phyloP scores from a whole-genome alignment of 495 filamentous ascomycete genomes.

The Talaromyces ruber region DNA sequence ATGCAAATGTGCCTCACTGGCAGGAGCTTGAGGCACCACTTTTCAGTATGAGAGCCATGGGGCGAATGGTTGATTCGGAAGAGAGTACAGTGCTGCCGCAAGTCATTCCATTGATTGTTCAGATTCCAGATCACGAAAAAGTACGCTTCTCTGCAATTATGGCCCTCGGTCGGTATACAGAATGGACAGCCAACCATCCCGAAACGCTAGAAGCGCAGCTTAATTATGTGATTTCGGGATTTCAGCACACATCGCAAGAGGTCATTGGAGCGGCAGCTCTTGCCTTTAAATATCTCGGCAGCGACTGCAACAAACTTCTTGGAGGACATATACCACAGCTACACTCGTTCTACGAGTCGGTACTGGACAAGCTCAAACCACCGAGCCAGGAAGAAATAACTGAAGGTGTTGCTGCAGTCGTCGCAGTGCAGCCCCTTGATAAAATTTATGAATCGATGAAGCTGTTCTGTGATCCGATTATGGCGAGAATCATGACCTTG shows the following conservation, averaged over 20 bases:
- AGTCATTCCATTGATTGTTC: conserved; percentile 83
- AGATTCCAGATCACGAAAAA: conserved; percentile 94
- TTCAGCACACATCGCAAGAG: conserved; percentile 75
- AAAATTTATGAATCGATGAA: conserved; percentile 79
- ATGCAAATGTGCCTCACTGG: conserved; percentile 83
- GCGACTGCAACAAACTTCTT: conserved; percentile 82
- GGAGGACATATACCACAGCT: conserved; percentile 71
- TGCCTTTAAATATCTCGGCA: conserved; percentile 93
- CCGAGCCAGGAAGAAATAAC: conserved; percentile 91
- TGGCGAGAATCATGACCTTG: conserved; percentile 74
- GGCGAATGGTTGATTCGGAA: conserved; percentile 86
- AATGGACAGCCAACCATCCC: conserved; percentile 93
- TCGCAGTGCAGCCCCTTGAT: conserved; percentile 73
- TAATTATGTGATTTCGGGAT: conserved; percentile 86
- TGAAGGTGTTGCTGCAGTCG: conserved; percentile 84
- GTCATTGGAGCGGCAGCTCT: conserved; percentile 86
- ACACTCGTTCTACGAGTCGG: conserved; percentile 83
- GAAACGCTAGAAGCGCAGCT: conserved; percentile 87
- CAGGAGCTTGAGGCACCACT: conserved; percentile 91
- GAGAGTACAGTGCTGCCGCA: conserved; percentile 79
- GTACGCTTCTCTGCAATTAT: conserved; percentile 95
- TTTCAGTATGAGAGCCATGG: conserved; percentile 94
- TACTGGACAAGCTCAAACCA: conserved; percentile 74
- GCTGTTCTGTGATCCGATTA: conserved; percentile 88
- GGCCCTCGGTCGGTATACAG: conserved; percentile 91